phyloP scores from a whole-genome alignment of 2,329 filamentous ascomycete genomes.

The Akanthomyces uredinophilus region DNA sequence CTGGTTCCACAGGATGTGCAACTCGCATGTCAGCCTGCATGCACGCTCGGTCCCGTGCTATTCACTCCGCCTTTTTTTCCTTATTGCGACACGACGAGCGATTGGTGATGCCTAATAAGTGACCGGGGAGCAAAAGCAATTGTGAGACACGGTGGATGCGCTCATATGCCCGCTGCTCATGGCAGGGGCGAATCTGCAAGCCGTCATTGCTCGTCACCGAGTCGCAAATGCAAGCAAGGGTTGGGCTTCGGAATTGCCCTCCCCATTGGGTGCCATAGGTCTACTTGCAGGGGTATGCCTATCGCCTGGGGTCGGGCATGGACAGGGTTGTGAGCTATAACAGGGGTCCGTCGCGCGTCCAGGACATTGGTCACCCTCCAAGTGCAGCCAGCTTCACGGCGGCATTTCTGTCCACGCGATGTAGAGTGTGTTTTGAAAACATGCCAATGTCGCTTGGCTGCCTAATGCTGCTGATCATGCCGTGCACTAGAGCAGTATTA shows the following conservation, averaged over 20 bases:
- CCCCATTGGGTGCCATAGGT: neutral
- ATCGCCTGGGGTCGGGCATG: neutral
- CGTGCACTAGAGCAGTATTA: neutral
- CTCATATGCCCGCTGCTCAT: neutral
- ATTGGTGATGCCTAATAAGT: neutral
- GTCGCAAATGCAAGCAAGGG: neutral
- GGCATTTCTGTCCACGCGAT: neutral
- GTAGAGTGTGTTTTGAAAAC: neutral
- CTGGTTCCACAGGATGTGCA: constrained; percentile 7
- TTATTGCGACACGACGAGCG: neutral
- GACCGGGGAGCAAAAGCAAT: neutral
- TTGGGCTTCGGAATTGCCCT: neutral
- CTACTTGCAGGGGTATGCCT: neutral
- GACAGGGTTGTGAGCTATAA: constrained; percentile 10
- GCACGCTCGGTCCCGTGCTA: constrained; percentile 6
- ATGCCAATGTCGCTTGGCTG: no score
- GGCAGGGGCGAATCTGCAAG: neutral
- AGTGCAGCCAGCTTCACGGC: neutral
- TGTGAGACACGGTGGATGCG: neutral
- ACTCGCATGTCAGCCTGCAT: constrained; percentile 7
- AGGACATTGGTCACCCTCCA: neutral
- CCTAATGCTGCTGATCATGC: neutral
- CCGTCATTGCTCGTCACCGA: neutral
- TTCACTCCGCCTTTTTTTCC: constrained; percentile 2
- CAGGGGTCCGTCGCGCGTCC: neutral